Evolutionary conservation across 106 monocot species (phyloP).

Genomic region (Agapanthus africanus): DNA sequence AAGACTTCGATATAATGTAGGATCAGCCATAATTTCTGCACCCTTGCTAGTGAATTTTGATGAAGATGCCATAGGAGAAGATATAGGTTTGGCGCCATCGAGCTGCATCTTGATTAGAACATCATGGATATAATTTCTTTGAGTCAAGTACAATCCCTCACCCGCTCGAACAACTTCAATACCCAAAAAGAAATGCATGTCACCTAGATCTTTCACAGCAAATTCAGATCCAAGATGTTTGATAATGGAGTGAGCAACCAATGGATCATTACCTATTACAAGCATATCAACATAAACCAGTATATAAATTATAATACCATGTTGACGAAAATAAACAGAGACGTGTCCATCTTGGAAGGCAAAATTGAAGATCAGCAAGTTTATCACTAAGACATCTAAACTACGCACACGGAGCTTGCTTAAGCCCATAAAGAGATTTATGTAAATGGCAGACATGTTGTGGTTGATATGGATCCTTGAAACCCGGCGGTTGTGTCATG

Average conservation of each 20-base stretch:
- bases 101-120: neutral
- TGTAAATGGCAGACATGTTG: neutral
- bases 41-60: neutral
- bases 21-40: neutral
- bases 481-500: conserved; percentile 8
- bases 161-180: neutral
- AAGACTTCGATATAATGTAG: neutral
- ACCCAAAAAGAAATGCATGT: neutral
- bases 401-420: neutral
- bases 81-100: neutral
- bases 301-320: neutral
- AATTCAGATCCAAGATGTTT: neutral
- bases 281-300: conserved; percentile 6
- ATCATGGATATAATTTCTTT: conserved; percentile 1
- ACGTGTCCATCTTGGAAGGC: neutral
- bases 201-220: neutral
- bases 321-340: neutral
- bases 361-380: neutral
- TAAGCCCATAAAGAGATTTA: conserved; percentile 1
- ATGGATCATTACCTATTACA: neutral
- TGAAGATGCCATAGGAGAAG: neutral
- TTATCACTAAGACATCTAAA: neutral
- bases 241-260: neutral
- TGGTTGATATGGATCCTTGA: neutral
- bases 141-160: neutral